A percentile compares a stretch with the other conserved stretches of the same genome.
phyloP scores from a whole-genome alignment of 2,329 filamentous ascomycete species.

The Drechmeria coniospora region DNA sequence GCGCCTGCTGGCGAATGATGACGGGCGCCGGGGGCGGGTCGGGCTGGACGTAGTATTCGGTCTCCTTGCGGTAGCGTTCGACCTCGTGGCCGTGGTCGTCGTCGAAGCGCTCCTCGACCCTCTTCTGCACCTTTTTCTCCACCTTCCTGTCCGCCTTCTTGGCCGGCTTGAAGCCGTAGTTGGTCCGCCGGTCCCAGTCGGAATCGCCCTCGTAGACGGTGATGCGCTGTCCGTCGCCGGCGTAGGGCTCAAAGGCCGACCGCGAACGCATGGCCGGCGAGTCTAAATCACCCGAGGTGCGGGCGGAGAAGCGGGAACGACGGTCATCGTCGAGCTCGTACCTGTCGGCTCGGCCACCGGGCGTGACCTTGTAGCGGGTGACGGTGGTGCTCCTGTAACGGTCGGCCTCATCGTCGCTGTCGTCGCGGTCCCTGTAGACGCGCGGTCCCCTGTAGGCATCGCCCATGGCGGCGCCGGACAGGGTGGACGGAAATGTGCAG shows the following conservation, averaged over 20 bases:
- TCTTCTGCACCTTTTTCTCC: constrained; percentile 40
- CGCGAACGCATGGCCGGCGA: constrained; percentile 33
- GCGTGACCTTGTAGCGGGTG: constrained; percentile 35
- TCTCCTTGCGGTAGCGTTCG: constrained; percentile 45
- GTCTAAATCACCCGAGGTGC: constrained; percentile 23
- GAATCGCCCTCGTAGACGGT: constrained; percentile 24
- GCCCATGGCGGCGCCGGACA: constrained; percentile 3
- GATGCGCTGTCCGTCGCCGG: constrained; percentile 22
- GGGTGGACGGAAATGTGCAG: too few species aligned
- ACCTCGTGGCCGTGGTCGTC: constrained; percentile 31
- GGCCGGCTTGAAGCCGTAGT: too few species aligned
- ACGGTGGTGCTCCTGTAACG: constrained; percentile 31
- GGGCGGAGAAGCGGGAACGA: constrained; percentile 28
- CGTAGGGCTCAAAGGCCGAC: constrained; percentile 30
- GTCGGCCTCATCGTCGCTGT: constrained; percentile 27
- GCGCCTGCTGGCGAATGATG: constrained; percentile 38
- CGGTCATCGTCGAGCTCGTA: constrained; percentile 30
- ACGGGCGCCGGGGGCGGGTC: constrained; percentile 35
- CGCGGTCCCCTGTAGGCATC: constrained; percentile 9
- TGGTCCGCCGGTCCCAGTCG: constrained; percentile 28
- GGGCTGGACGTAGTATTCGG: constrained; percentile 42
- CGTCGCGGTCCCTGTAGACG: constrained; percentile 18
- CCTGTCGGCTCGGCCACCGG: constrained; percentile 23
- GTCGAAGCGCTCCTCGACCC: constrained; percentile 32
- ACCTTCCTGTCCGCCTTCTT: constrained; percentile 29